Evolutionary conservation across 441 rosid species (phyloP).

Genomic region (Biscutella auriculata): DNA sequence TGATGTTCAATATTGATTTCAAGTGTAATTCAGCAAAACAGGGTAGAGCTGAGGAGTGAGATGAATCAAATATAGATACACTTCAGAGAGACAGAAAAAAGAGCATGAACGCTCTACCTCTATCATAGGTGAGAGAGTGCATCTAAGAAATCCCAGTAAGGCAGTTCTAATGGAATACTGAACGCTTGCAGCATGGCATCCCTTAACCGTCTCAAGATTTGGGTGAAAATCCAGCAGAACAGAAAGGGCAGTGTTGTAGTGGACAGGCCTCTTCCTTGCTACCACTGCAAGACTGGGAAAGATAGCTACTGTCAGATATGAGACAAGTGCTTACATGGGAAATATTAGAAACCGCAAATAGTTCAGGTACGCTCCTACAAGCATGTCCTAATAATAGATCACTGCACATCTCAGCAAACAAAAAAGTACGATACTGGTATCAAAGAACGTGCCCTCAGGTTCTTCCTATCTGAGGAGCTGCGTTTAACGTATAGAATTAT

Average conservation of each 20-base stretch:
- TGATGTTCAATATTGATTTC: constrained; percentile 4
- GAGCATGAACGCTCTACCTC: constrained; percentile 48
- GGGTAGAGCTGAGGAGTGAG: not conserved
- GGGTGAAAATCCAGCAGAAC: constrained; percentile 72
- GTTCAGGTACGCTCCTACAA: constrained; percentile 7
- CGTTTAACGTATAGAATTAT: not conserved
- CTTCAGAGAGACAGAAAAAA: not conserved
- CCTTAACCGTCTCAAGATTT: constrained; percentile 51
- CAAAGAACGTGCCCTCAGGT: not conserved
- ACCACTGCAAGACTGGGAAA: constrained; percentile 82
- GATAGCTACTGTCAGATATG: constrained; percentile 19
- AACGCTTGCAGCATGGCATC: constrained; percentile 64
- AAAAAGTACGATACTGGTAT: not conserved
- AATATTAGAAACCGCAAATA: constrained; percentile 8
- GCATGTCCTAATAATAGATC: constrained; percentile 1
- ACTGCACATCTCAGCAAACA: constrained; percentile 4
- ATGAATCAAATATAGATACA: not conserved
- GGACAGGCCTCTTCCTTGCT: constrained; percentile 80
- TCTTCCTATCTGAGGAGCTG: constrained; percentile 1
- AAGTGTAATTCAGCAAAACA: not conserved
- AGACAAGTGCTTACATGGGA: constrained; percentile 10
- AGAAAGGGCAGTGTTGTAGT: constrained; percentile 56
- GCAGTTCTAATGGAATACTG: constrained; percentile 92
- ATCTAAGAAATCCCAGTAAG: constrained; percentile 87
- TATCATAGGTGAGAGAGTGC: constrained; percentile 54